Percentiles rank a stretch among this genome's conserved stretches.
These are phyloP conservation scores for Colletotrichum navitas DNA, from an alignment of 2,329 filamentous ascomycete genomes.

Conservation along the genomic window DNA sequence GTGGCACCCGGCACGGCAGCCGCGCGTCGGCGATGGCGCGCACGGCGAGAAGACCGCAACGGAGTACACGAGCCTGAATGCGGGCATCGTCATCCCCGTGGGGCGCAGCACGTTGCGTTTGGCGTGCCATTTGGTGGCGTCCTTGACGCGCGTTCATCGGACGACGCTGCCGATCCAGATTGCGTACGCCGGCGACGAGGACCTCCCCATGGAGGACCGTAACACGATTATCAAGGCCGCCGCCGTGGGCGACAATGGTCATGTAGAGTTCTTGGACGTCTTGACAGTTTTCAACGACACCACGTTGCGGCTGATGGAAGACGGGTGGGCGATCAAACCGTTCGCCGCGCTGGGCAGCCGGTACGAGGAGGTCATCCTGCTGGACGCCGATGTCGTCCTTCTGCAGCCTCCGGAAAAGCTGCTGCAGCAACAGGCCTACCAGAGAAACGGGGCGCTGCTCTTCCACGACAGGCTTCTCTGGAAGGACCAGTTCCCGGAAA, in stretches of 20 bases:
- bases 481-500: conserved; percentile 51
- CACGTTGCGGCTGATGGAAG: conserved; percentile 47
- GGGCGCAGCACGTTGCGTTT: conserved; percentile 51
- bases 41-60: background rate
- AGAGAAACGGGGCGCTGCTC: conserved; percentile 51
- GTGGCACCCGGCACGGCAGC: background rate
- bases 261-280: conserved; percentile 51
- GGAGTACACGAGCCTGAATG: conserved; percentile 40
- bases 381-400: conserved; percentile 57
- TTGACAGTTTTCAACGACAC: conserved; percentile 51
- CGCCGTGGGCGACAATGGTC: conserved; percentile 3
- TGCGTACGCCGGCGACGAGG: conserved; percentile 53
- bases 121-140: conserved; percentile 52
- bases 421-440: conserved; percentile 49
- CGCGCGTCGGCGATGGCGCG: conserved; percentile 1
- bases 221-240: conserved; percentile 45
- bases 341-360: conserved; percentile 54
- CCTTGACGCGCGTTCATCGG: conserved; percentile 48
- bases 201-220: conserved; percentile 47
- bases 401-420: conserved; percentile 53
- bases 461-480: conserved; percentile 59
- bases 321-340: conserved; percentile 57
- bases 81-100: conserved; percentile 54
- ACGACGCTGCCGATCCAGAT: conserved; percentile 53
- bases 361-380: conserved; percentile 54